Percentiles rank a stretch among this genome's conserved stretches.
phyloP scores from a whole-genome alignment of 2,329 filamentous ascomycete genomes.

The Ambrosiella beaveri region DNA sequence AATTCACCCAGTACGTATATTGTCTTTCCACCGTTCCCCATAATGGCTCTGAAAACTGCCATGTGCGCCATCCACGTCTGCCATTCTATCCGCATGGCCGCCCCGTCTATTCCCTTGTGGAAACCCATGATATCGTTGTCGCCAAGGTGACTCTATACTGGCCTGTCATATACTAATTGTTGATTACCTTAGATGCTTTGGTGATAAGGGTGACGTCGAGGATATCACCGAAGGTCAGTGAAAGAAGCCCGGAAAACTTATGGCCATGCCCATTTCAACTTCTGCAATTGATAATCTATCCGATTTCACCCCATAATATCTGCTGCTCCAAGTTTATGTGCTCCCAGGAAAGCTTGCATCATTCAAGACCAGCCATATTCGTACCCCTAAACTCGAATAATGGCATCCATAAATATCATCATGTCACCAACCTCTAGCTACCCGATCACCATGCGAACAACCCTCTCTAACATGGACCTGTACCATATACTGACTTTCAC shows the following conservation, averaged over 20 bases:
- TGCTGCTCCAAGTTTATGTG: no score
- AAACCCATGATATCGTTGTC: neutral
- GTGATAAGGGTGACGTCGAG: constrained; percentile 98
- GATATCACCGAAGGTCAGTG: constrained; percentile 84
- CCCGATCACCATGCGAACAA: no score
- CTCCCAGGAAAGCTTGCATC: no score
- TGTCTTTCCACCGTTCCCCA: neutral
- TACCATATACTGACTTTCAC: neutral
- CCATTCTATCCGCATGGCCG: no score
- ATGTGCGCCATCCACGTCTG: neutral
- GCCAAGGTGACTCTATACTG: neutral
- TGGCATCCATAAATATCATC: no score
- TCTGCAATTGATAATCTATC: neutral
- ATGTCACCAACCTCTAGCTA: no score
- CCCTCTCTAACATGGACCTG: no score
- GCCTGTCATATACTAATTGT: constrained; percentile 3
- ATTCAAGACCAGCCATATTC: no score
- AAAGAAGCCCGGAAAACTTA: neutral
- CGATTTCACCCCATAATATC: neutral
- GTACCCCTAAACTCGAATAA: no score
- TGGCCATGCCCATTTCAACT: neutral
- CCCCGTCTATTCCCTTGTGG: no score
- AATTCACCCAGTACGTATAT: constrained; percentile 86
- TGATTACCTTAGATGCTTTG: constrained; percentile 61
- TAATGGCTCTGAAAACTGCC: no score